phyloP scores from a whole-genome alignment of 1,284 basidiomycete genomes.

The Neolentinus lepideus region DNA sequence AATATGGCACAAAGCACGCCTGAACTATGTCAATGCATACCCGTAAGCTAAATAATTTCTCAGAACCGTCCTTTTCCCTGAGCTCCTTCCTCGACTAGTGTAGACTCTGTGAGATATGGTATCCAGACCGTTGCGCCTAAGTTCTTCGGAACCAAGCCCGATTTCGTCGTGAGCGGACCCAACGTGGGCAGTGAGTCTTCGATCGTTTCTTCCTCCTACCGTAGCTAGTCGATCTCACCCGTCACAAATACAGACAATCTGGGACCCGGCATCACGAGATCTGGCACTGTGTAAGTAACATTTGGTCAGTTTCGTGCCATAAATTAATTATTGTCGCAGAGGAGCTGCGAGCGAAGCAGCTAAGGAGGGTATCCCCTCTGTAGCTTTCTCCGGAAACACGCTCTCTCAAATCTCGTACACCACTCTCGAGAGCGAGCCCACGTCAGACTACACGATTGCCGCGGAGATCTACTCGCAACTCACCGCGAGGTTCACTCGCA shows the following conservation, averaged over 20 bases:
- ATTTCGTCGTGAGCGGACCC: conserved; percentile 42
- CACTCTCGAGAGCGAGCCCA: conserved; percentile 28
- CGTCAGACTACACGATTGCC: conserved; percentile 24
- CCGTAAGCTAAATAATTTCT: conserved; percentile 12
- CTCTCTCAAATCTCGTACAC: conserved; percentile 38
- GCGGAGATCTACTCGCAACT: conserved; percentile 36
- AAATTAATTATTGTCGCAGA: conserved; percentile 17
- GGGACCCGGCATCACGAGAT: conserved; percentile 24
- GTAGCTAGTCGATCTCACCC: no score
- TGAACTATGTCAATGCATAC: conserved; percentile 29
- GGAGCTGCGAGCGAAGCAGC: conserved; percentile 41
- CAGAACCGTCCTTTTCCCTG: no score
- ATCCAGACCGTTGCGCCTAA: conserved; percentile 39
- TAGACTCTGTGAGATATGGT: conserved; percentile 38
- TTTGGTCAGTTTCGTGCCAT: background rate
- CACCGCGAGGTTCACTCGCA: conserved; percentile 29
- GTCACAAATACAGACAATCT: conserved; percentile 35
- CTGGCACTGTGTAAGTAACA: conserved; percentile 39
- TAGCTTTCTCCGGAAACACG: conserved; percentile 39
- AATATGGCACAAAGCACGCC: conserved; percentile 14
- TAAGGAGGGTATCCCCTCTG: conserved; percentile 37
- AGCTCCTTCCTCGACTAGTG: no score
- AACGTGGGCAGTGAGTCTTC: conserved; percentile 36
- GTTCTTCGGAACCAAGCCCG: conserved; percentile 34
- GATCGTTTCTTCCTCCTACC: background rate